Evolutionary conservation across 805 yeast genomes (phyloP), one percentile per base, ranked within the genome.

Genomic region (Yarrowia keelungensis): DNA sequence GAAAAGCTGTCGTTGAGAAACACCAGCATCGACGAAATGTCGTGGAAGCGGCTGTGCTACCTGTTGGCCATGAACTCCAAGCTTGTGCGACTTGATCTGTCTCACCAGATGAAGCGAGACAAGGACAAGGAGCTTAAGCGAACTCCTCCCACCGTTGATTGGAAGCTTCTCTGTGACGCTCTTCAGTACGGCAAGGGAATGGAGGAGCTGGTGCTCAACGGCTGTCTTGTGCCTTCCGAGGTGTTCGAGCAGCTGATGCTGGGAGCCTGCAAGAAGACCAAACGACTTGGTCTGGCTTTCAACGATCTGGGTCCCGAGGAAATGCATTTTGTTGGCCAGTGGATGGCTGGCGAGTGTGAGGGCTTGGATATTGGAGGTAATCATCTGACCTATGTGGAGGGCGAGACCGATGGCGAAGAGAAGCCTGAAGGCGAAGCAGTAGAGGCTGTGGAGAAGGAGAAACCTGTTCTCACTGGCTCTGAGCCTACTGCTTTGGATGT

Each of bases 331-430:
- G 70, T 91, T 32, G 82, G 85, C 8, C 78, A 84, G 58, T 91
- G 94, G 92, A 76, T 89, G 68, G 74, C 79, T 64, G 56, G 58
- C 14, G 76, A 73, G 22, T 83, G 87, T 5, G 75, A 86, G 71
- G 97, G 97, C 3, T 77, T 93, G 7, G 97, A 92, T 80, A 74
- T 93, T 22, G 96, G 97, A 3, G 93, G 89, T 74, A 93, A 93
- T 75, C 93, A 91, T 75, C 78, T 76, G 69, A 62, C 46, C 16
- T 59, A 59, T 8, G 42, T 59, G 9, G 50, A 45, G 16, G 65
- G 32, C 32, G 32, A 26, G 32, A 26, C 4, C 2, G 32, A 26
- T 26, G 32, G 32, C 32, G 32, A 26, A 26, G 32, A 26, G 32
- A 26, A 59, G 19, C 32, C 14, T 2, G 64, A 12, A 8, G 51